A percentile compares a stretch with the other conserved stretches of the same genome.
Evolutionary conservation across 139 green algal species (phyloP).

Genomic region (Trebouxia sp.): DNA sequence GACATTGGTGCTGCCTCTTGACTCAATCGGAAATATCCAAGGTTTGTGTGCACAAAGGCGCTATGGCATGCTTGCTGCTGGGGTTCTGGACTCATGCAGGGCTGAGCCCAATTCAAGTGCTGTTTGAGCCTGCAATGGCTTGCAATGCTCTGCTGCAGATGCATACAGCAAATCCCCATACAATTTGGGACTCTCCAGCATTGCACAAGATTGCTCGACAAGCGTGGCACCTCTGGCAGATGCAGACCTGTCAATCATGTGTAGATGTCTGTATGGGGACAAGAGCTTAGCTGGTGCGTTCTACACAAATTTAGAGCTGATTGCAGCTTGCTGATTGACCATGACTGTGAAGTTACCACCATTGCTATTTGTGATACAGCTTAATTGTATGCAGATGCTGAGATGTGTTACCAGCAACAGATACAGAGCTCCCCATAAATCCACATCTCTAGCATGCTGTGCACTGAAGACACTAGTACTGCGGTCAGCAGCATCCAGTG

Average conservation of each 20-base stretch:
- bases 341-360: too few species aligned
- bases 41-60: too few species aligned
- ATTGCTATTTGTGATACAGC: background rate
- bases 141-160: background rate
- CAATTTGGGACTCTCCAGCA: background rate
- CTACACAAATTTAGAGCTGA: background rate
- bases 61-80: too few species aligned
- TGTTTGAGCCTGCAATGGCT: too few species aligned
- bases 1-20: background rate
- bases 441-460: too few species aligned
- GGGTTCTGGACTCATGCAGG: too few species aligned
- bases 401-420: background rate
- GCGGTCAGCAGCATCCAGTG: too few species aligned
- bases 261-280: background rate
- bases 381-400: background rate
- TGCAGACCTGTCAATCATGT: background rate
- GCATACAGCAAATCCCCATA: background rate
- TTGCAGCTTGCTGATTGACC: background rate
- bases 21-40: background rate
- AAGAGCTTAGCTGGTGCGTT: background rate
- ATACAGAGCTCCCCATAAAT: too few species aligned
- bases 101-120: too few species aligned
- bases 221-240: slow-evolving; percentile 9
- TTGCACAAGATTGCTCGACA: background rate
- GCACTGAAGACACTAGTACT: too few species aligned